Conservation (phyloP, 257 asterid species). For the Rhazya stricta region DNA sequence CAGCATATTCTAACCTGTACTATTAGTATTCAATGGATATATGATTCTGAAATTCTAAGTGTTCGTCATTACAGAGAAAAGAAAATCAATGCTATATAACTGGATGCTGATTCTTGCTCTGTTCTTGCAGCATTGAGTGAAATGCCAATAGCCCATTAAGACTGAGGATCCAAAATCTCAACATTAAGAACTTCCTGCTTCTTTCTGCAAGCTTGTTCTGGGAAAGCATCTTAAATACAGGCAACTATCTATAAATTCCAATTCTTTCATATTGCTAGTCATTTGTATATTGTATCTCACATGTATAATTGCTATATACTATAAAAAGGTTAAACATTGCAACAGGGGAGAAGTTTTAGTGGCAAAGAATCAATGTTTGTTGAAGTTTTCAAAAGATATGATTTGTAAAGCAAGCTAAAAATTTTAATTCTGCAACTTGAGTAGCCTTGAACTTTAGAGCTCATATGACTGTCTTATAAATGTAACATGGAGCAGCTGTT, state of each 20-base stretch:
- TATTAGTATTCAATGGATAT: not conserved
- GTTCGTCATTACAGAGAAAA: not conserved
- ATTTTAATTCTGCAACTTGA: not conserved
- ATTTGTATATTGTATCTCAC: not conserved
- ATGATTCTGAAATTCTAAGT: not conserved
- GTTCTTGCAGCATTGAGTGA: slow-evolving; percentile 62
- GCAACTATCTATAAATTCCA: slow-evolving; percentile 19
- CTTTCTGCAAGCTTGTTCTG: slow-evolving; percentile 87
- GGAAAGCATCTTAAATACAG: slow-evolving; percentile 92
- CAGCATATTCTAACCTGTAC: not conserved
- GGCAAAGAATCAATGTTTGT: not conserved
- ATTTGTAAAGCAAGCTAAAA: not conserved
- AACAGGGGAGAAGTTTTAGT: not conserved
- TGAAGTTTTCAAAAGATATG: not conserved
- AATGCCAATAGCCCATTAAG: slow-evolving; percentile 85
- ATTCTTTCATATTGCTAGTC: not conserved
- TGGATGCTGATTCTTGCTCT: slow-evolving; percentile 9
- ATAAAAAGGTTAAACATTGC: no score
- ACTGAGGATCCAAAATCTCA: slow-evolving; percentile 77
- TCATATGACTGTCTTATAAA: slow-evolving; percentile 14
- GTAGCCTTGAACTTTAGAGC: not conserved
- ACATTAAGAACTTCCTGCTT: slow-evolving; percentile 84
- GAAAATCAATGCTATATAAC: not conserved
- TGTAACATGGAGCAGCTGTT: slow-evolving; percentile 50
- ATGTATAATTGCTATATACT: not conserved